Evolutionary conservation across 768 basidiomycete species (phyloP), one percentile per base, ranked within the genome.

Genomic region (Collybia sp.): DNA sequence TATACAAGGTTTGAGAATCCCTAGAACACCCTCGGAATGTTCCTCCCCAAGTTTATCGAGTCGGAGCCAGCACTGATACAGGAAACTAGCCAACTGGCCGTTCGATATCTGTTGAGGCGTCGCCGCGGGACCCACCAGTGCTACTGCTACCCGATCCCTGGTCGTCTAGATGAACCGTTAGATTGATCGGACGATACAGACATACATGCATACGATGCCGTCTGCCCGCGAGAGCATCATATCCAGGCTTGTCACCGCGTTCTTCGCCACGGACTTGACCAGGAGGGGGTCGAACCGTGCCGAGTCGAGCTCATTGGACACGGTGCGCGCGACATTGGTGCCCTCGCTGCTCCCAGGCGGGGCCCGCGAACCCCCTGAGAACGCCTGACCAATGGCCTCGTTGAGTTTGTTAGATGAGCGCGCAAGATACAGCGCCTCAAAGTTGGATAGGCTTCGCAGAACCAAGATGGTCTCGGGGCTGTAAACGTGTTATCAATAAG

Each of bases 391-490:
- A 34, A 95, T 80, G 2, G 77, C 72, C 55, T 98, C 96, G 50
- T 85, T 93, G 54, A 98, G 75, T 43, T 90, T 81, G 48, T 80
- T 86, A 0, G 85, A 79, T 0, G 89, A 90, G 25, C 89, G 83
- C 1, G 89, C 80, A 2, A 98, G 76, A 64, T 97, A 99, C n/a
- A 88, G 74, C 0, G 84, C 71, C 60, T 98, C 96, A 52, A 98
- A 87, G 6, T 76, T 79, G 5, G 85, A 81, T 38, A 98, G 72
- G 0, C 93, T 81, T 2, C 90, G 86, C 2, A 99, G 76, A 31
- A 93, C 72, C 33, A 98, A 71, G 37, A 97, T 74, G 1, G 96
- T 94, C 66, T 99, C 96, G 32, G 95, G 89, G 55, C 93, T 96
- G 38, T 45, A 4, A 46, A 25, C 12, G 49, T 25, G 38, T 45